A percentile compares a stretch with the other conserved stretches of the same genome.
phyloP scores from a whole-genome alignment of 2,329 filamentous ascomycete genomes.

The Huntiella savannae region DNA sequence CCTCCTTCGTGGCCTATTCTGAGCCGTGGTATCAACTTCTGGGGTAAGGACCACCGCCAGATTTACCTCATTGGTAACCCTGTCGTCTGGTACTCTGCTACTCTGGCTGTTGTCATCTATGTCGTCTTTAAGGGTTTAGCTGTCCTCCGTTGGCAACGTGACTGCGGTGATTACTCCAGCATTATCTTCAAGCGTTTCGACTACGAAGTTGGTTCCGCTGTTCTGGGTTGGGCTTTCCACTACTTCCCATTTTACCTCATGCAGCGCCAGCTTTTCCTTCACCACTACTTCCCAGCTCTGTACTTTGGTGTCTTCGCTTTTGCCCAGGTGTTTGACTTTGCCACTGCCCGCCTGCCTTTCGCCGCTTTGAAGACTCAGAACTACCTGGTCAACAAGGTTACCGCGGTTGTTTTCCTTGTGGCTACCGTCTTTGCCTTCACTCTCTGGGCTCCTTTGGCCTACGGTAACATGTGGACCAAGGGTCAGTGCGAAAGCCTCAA shows the following conservation, averaged over 20 bases:
- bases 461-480: constrained; percentile 89
- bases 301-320: constrained; percentile 86
- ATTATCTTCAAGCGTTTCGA: constrained; percentile 87
- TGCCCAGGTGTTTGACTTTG: constrained; percentile 77
- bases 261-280: constrained; percentile 92
- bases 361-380: constrained; percentile 45
- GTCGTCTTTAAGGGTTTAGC: constrained; percentile 71
- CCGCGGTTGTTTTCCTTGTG: constrained; percentile 54
- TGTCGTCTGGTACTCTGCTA: constrained; percentile 83
- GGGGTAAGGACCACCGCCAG: constrained; percentile 83
- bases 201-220: constrained; percentile 79
- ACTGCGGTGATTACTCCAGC: constrained; percentile 67
- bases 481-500: constrained; percentile 72
- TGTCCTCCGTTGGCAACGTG: constrained; percentile 83
- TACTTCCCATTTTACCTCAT: constrained; percentile 99
- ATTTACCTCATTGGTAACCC: constrained; percentile 95
- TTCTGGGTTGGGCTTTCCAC: constrained; percentile 90
- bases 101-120: constrained; percentile 58
- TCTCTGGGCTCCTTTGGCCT: constrained; percentile 74
- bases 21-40: constrained; percentile 94
- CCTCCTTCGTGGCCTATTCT: constrained; percentile 86
- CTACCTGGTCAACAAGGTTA: constrained; percentile 55
- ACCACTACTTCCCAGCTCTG: constrained; percentile 94
- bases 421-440: constrained; percentile 58
- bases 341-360: constrained; percentile 50